Evolutionary conservation across 495 filamentous ascomycete genomes (phyloP).

Genomic region (Xylaria grammica): DNA sequence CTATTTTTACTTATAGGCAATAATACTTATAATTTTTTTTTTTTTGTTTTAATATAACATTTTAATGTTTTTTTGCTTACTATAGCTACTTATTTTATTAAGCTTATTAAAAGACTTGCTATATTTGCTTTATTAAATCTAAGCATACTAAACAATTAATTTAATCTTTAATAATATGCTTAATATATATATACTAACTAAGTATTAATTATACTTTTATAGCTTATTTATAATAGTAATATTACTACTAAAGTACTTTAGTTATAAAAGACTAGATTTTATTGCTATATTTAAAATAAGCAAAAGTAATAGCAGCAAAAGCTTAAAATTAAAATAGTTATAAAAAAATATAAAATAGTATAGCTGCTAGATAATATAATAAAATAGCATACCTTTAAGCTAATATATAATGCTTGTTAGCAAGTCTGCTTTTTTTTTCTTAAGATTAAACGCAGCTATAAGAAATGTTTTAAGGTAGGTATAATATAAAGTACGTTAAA

Average conservation of each 20-base stretch:
- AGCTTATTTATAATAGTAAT: not conserved
- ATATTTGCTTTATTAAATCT: not conserved
- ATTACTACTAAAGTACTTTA: not conserved
- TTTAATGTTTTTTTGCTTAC: not conserved
- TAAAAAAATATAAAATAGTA: not conserved
- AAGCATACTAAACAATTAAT: not conserved
- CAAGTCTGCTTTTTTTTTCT: not conserved
- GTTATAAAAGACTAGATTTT: not conserved
- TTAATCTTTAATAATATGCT: not conserved
- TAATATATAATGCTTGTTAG: not conserved
- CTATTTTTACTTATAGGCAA: not conserved
- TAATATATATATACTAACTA: not conserved
- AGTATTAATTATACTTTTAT: not conserved
- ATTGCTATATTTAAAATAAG: not conserved
- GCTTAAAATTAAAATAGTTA: not conserved
- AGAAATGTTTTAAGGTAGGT: no score
- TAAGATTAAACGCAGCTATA: no score
- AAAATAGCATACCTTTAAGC: not conserved
- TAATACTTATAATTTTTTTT: slow-evolving; percentile 9
- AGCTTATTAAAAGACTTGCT: not conserved
- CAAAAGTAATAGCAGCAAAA: not conserved
- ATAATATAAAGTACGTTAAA: no score
- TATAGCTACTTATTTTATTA: slow-evolving; percentile 3
- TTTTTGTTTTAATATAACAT: not conserved
- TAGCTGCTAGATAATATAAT: not conserved